Percentiles rank a stretch among this genome's conserved stretches.
Evolutionary conservation across 2,329 filamentous ascomycete species (phyloP).

Genomic region (Nothopassalora personata): DNA sequence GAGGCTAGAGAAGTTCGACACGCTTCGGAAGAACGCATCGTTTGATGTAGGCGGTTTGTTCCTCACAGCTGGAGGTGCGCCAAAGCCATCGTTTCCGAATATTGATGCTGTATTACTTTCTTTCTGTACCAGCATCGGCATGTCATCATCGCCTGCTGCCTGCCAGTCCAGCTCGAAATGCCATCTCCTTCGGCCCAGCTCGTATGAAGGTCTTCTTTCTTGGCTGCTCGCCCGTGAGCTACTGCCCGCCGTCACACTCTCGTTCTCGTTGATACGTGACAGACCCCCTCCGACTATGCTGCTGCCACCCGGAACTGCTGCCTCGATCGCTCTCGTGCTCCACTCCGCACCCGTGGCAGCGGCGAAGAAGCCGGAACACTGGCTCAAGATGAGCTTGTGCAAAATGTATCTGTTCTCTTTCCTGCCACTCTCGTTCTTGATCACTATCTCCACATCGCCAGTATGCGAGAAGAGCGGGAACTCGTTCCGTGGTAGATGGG

Average conservation of each 20-base stretch:
- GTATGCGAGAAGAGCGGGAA: slow-evolving; percentile 87
- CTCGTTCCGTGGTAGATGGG: slow-evolving; percentile 71
- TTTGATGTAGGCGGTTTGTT: slow-evolving; percentile 61
- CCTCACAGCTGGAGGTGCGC: slow-evolving; percentile 47
- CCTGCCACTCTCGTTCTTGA: slow-evolving; percentile 56
- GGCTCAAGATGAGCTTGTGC: slow-evolving; percentile 78
- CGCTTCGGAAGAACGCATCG: slow-evolving; percentile 76
- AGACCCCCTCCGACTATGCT: slow-evolving; percentile 11
- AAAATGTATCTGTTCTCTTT: slow-evolving; percentile 80
- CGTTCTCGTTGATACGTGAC: slow-evolving; percentile 24
- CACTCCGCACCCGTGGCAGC: slow-evolving; percentile 46
- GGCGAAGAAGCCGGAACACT: slow-evolving; percentile 92
- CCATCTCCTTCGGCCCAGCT: slow-evolving; percentile 60
- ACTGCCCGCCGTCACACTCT: slow-evolving; percentile 25
- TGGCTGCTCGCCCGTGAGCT: slow-evolving; percentile 38
- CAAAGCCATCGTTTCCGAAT: slow-evolving; percentile 21
- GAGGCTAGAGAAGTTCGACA: slow-evolving; percentile 67
- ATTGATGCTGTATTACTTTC: slow-evolving; percentile 39
- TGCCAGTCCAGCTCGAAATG: slow-evolving; percentile 82
- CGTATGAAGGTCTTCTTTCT: slow-evolving; percentile 27
- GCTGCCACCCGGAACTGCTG: slow-evolving; percentile 3
- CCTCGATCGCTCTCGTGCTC: slow-evolving; percentile 21
- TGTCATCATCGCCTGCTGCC: slow-evolving; percentile 59
- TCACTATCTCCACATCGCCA: slow-evolving; percentile 85
- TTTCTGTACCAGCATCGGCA: slow-evolving; percentile 77